Evolutionary conservation across 108 stramenopile species (phyloP), one percentile per base, ranked within the genome.

Genomic region (Conticribra weissflogii): DNA sequence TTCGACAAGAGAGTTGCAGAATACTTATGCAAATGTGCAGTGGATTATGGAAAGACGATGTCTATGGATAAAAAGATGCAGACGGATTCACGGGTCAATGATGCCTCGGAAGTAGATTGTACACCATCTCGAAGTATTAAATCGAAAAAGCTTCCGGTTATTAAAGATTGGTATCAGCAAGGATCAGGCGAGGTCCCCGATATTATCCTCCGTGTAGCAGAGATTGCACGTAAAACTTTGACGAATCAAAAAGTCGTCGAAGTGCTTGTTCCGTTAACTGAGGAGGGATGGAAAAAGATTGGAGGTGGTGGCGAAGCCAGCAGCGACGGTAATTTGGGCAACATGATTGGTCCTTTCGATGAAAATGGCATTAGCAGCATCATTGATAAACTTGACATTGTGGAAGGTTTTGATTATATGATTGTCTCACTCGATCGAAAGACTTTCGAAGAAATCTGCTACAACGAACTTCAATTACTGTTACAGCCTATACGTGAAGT

Each of bases 1-100:
- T 96, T 98, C 67, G 97, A 98, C 61, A 54, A 69, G 51, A 81
- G 83, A 22, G 65, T 97, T 25, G 91, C 93, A 3, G 75, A 91
- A 31, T 86, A 85, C 48, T 59, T 97, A 25, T 54, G 51, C 25
- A 55, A 61, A 7, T 34, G 54, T 22, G 69, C 86, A 18, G 63
- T 48, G 3, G 68, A 66, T 3, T 78, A 84, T 66, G 83, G 76
- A 0, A 64, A 34, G 32, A 34, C 70, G 67, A 74, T 29, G 71
- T n/a, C 3, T 53, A 47, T 30, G 33, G 60, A 41, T 30, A 30
- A n/a, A 1, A 62, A 27, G 1, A 48, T 1, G 18, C 24, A 29
- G 18, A 45, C 1, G 59, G 23, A 33, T 23, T n/a, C n/a, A n/a
- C n/a, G n/a, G n/a, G n/a, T n/a, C n/a, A n/a, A n/a, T n/a, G n/a